These are phyloP conservation scores for Fusarium anguioides DNA, from an alignment of 2,329 filamentous ascomycete species.

Conservation along the genomic window DNA sequence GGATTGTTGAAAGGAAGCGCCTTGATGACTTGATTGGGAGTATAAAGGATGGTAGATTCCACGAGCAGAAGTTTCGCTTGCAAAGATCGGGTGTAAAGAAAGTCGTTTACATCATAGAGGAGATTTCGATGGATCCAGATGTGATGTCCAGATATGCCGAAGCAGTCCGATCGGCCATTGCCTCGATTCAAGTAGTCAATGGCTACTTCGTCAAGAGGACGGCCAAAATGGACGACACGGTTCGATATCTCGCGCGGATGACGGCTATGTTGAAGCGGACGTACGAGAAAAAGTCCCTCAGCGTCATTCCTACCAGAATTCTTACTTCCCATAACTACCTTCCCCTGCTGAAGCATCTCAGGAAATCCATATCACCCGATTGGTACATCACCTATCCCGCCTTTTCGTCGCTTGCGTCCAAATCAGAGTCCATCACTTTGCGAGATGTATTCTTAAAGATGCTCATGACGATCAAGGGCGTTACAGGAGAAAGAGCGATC, in stretches of 20 bases:
- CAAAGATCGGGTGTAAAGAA: slow-evolving; percentile 78
- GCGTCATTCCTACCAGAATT: slow-evolving; percentile 73
- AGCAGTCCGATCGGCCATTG: slow-evolving; percentile 77
- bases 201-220: slow-evolving; percentile 84
- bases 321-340: slow-evolving; percentile 74
- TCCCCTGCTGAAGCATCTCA: slow-evolving; percentile 69
- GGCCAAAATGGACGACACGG: slow-evolving; percentile 79
- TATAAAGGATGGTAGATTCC: slow-evolving; percentile 85
- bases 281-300: slow-evolving; percentile 69
- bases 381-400: slow-evolving; percentile 76
- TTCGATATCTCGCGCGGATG: slow-evolving; percentile 79
- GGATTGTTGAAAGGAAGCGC: slow-evolving; percentile 83
- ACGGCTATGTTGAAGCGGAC: slow-evolving; percentile 73
- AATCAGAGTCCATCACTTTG: slow-evolving; percentile 78
- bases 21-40: slow-evolving; percentile 83
- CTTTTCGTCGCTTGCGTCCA: slow-evolving; percentile 78
- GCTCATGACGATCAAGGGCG: slow-evolving; percentile 82
- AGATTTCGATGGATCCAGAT: slow-evolving; percentile 70
- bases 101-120: slow-evolving; percentile 82
- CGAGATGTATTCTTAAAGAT: slow-evolving; percentile 84
- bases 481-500: slow-evolving; percentile 81
- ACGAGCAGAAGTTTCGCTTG: slow-evolving; percentile 86
- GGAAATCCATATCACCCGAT: slow-evolving; percentile 59
- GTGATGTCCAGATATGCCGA: slow-evolving; percentile 70
- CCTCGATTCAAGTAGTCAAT: slow-evolving; percentile 81